phyloP scores from a whole-genome alignment of 1,284 basidiomycete species.

The Erythrobasidium hasegawianum region DNA sequence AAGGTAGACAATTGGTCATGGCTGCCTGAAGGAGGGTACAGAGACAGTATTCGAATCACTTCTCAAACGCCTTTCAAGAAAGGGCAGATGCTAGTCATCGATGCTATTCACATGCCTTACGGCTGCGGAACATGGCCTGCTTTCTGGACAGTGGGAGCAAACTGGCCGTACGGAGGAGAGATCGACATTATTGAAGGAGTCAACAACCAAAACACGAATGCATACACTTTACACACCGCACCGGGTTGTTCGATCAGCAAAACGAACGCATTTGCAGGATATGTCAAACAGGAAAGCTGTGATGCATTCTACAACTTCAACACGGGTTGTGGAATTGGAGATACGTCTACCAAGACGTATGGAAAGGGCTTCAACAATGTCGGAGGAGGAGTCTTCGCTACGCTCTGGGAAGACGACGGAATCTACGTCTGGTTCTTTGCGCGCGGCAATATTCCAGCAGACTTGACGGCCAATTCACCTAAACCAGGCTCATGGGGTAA shows the following conservation, averaged over 20 bases:
- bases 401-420: slow-evolving; percentile 63
- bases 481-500: slow-evolving; percentile 56
- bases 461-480: slow-evolving; percentile 55
- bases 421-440: slow-evolving; percentile 65
- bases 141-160: slow-evolving; percentile 59
- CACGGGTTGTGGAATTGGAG: slow-evolving; percentile 64
- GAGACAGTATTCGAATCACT: slow-evolving; percentile 70
- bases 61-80: slow-evolving; percentile 62
- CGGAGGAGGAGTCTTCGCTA: slow-evolving; percentile 70
- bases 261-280: slow-evolving; percentile 9
- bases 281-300: slow-evolving; percentile 54
- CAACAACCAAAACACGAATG: slow-evolving; percentile 53
- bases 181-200: slow-evolving; percentile 68
- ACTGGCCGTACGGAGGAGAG: slow-evolving; percentile 70
- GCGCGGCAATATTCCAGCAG: slow-evolving; percentile 62
- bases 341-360: slow-evolving; percentile 58
- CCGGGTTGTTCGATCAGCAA: slow-evolving; percentile 26
- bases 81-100: slow-evolving; percentile 69
- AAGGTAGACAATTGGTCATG: slow-evolving; percentile 71
- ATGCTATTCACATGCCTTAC: slow-evolving; percentile 68
- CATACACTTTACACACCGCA: slow-evolving; percentile 65
- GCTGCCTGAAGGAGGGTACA: slow-evolving; percentile 59
- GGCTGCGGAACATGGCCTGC: slow-evolving; percentile 81
- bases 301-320: slow-evolving; percentile 56
- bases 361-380: slow-evolving; percentile 67